Percentiles rank a stretch among this genome's conserved stretches.
Conservation (phyloP, 2,329 filamentous ascomycete species). For the Zopfia rhizophila region DNA sequence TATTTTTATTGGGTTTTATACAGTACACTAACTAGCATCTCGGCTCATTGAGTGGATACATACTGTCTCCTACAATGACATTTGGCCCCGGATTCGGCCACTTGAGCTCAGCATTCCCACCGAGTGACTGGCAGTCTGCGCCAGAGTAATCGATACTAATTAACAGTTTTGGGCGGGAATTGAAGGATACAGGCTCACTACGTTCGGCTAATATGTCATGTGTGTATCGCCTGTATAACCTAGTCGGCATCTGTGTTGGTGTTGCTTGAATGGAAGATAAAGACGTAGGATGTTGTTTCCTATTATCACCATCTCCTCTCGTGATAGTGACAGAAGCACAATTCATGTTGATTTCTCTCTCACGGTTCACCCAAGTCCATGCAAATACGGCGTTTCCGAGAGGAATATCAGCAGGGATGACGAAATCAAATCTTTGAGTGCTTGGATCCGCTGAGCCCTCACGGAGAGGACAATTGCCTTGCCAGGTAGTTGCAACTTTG, state of each 20-base stretch:
- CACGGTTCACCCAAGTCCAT: constrained; percentile 62
- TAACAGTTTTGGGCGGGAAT: constrained; percentile 50
- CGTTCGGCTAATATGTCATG: too few species aligned
- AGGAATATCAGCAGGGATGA: constrained; percentile 55
- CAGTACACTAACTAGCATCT: too few species aligned
- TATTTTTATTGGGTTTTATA: too few species aligned
- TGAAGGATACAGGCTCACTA: constrained; percentile 47
- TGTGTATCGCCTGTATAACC: background rate
- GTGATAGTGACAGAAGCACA: constrained; percentile 58
- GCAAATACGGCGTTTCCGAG: constrained; percentile 56
- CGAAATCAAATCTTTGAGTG: constrained; percentile 58
- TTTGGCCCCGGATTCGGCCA: constrained; percentile 57
- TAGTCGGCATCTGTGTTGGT: constrained; percentile 8
- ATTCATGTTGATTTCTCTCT: constrained; percentile 58
- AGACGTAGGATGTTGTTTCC: background rate
- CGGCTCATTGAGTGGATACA: constrained; percentile 55
- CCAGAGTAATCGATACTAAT: constrained; percentile 53
- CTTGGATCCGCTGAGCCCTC: constrained; percentile 42
- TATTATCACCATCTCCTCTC: constrained; percentile 26
- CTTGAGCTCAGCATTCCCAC: constrained; percentile 53
- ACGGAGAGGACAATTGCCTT: constrained; percentile 60
- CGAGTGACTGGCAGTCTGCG: constrained; percentile 48
- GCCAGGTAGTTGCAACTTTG: constrained; percentile 57
- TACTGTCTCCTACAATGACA: constrained; percentile 56
- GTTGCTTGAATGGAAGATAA: too few species aligned